phyloP scores from a whole-genome alignment of 2,329 filamentous ascomycete species.

The Trichoderma pleuroti region DNA sequence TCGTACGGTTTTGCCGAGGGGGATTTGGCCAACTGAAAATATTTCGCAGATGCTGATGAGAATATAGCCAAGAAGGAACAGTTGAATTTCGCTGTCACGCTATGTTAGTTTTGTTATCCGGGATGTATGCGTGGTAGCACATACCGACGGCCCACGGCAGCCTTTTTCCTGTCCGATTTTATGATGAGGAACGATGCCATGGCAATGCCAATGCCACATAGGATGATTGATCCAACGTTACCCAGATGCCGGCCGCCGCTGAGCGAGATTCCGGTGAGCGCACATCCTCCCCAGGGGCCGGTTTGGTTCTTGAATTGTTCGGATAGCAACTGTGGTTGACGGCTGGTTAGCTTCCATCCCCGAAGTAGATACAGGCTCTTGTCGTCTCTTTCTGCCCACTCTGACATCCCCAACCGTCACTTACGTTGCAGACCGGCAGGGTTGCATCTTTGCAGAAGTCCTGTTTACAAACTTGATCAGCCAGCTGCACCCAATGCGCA shows the following conservation, averaged over 20 bases:
- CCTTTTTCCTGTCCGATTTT: slow-evolving; percentile 83
- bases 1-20: slow-evolving; percentile 65
- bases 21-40: slow-evolving; percentile 89
- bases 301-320: slow-evolving; percentile 53
- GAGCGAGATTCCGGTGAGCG: slow-evolving; percentile 70
- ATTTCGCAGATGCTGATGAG: slow-evolving; percentile 92
- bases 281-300: slow-evolving; percentile 65
- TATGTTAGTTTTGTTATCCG: slow-evolving; percentile 16
- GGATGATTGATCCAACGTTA: slow-evolving; percentile 88
- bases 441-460: slow-evolving; percentile 82
- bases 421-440: slow-evolving; percentile 79
- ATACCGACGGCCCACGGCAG: slow-evolving; percentile 88
- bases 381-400: not conserved
- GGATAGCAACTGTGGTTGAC: slow-evolving; percentile 41
- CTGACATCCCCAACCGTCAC: slow-evolving; percentile 32
- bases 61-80: slow-evolving; percentile 84
- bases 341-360: not conserved
- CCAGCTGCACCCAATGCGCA: slow-evolving; percentile 15
- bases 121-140: slow-evolving; percentile 23
- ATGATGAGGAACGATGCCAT: slow-evolving; percentile 65
- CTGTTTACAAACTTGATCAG: slow-evolving; percentile 43
- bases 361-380: not conserved
- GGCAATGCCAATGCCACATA: slow-evolving; percentile 74
- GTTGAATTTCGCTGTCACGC: slow-evolving; percentile 78
- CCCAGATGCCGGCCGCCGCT: slow-evolving; percentile 63